A percentile compares a stretch with the other conserved stretches of the same genome.
Evolutionary conservation across 164 flowering plant species (phyloP).

Genomic region (Magnolia kwangsiensis): DNA sequence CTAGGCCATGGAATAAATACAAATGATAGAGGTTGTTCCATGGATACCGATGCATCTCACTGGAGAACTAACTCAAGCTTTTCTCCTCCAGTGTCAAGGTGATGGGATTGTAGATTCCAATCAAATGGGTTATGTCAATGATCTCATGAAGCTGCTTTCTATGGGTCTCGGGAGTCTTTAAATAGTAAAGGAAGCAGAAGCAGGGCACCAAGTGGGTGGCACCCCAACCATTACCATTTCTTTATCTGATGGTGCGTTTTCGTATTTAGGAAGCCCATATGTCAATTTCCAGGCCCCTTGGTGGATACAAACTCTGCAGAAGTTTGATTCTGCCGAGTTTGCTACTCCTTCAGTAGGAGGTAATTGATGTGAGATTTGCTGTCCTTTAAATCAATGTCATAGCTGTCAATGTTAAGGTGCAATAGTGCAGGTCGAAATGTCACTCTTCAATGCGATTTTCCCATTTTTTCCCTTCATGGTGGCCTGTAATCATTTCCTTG

Average conservation of each 20-base stretch:
- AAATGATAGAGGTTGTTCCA: conserved; percentile 21
- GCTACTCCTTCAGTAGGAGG: conserved; percentile 29
- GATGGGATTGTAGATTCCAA: conserved; percentile 39
- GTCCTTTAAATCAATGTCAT: not conserved
- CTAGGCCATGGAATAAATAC: conserved; percentile 41
- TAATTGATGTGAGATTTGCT: conserved; percentile 12
- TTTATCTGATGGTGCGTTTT: conserved; percentile 42
- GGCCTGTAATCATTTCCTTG: not conserved
- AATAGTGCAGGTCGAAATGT: not conserved
- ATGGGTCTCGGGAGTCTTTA: conserved; percentile 30
- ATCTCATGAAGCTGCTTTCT: conserved; percentile 18
- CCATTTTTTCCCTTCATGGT: not conserved
- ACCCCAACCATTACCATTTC: conserved; percentile 43
- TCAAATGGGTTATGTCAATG: conserved; percentile 28
- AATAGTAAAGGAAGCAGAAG: conserved; percentile 34
- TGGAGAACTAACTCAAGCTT: conserved; percentile 44
- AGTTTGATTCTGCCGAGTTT: conserved; percentile 19
- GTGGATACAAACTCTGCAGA: conserved; percentile 35
- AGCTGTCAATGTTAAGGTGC: not conserved
- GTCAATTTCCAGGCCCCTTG: conserved; percentile 26
- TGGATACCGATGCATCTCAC: conserved; percentile 29
- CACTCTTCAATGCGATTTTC: not conserved
- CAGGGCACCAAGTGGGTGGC: conserved; percentile 32
- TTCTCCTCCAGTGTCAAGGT: conserved; percentile 42
- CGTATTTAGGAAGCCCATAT: conserved; percentile 38